Conservation (phyloP, 2,329 filamentous ascomycete species). For the Dothidotthia symphoricarpi region DNA sequence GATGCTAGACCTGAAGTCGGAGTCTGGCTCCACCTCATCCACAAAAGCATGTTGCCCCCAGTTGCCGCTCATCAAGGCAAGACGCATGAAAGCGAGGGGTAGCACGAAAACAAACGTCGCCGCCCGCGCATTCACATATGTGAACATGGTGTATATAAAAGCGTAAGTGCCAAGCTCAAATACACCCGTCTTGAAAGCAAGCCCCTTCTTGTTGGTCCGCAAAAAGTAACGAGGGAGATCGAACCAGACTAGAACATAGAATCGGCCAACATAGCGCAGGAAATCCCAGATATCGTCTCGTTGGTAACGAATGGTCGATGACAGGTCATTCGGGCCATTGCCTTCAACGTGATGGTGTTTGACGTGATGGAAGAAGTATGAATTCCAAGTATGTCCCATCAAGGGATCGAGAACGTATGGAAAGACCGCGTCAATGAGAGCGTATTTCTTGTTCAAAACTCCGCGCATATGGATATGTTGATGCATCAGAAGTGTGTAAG, state of each 20-base stretch:
- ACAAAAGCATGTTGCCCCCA: slow-evolving; percentile 84
- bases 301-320: slow-evolving; percentile 73
- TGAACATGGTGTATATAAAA: slow-evolving; percentile 53
- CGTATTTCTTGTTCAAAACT: slow-evolving; percentile 57
- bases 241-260: slow-evolving; percentile 71
- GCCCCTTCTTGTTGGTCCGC: slow-evolving; percentile 56
- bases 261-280: slow-evolving; percentile 69
- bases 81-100: slow-evolving; percentile 63
- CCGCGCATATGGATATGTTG: slow-evolving; percentile 80
- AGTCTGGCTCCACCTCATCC: slow-evolving; percentile 70
- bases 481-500: slow-evolving; percentile 79
- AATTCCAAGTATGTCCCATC: slow-evolving; percentile 83
- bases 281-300: slow-evolving; percentile 67
- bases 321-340: slow-evolving; percentile 74
- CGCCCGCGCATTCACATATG: slow-evolving; percentile 51
- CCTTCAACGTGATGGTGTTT: slow-evolving; percentile 83
- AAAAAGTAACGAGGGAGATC: slow-evolving; percentile 74
- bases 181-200: slow-evolving; percentile 57
- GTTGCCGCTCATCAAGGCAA: slow-evolving; percentile 78
- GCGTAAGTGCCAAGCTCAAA: slow-evolving; percentile 59
- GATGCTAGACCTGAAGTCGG: slow-evolving; percentile 75
- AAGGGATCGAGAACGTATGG: slow-evolving; percentile 73
- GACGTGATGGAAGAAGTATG: slow-evolving; percentile 81
- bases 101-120: slow-evolving; percentile 65
- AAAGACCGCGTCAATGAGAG: slow-evolving; percentile 62